phyloP scores from a whole-genome alignment of 2,329 filamentous ascomycete species.

The Diaporthe amygdali region DNA sequence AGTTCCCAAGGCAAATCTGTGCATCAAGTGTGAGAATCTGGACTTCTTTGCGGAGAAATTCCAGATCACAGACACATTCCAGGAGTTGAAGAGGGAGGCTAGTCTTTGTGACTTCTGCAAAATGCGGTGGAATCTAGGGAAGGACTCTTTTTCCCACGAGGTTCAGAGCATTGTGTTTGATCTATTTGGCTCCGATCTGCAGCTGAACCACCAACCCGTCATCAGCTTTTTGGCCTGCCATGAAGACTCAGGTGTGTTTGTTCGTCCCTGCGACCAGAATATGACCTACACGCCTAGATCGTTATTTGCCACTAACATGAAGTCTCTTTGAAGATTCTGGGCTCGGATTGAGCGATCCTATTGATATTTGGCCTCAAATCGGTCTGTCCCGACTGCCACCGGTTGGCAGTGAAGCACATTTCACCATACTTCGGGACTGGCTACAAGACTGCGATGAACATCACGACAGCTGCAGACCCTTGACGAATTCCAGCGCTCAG shows the following conservation, averaged over 20 bases:
- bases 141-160: background rate
- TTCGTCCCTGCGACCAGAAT: too few relatives aligned
- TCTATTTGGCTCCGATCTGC: background rate
- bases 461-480: background rate
- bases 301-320: conserved; percentile 30
- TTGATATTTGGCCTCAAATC: conserved; percentile 4
- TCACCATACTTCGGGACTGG: conserved; percentile 25
- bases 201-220: conserved; percentile 31
- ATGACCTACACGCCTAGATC: too few relatives aligned
- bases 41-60: background rate
- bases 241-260: background rate
- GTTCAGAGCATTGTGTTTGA: background rate
- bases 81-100: background rate
- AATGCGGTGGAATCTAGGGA: background rate
- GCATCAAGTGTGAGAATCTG: background rate
- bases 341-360: conserved; percentile 31
- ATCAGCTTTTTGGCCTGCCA: conserved; percentile 37
- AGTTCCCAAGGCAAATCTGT: background rate
- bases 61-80: background rate
- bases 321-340: conserved; percentile 46
- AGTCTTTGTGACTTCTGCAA: background rate
- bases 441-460: conserved; percentile 22
- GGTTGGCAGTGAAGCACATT: conserved; percentile 17
- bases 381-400: conserved; percentile 17
- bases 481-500: background rate